Base-by-base conservation (phyloP, 75 land plant genomes). In the Picea glauca region DNA sequence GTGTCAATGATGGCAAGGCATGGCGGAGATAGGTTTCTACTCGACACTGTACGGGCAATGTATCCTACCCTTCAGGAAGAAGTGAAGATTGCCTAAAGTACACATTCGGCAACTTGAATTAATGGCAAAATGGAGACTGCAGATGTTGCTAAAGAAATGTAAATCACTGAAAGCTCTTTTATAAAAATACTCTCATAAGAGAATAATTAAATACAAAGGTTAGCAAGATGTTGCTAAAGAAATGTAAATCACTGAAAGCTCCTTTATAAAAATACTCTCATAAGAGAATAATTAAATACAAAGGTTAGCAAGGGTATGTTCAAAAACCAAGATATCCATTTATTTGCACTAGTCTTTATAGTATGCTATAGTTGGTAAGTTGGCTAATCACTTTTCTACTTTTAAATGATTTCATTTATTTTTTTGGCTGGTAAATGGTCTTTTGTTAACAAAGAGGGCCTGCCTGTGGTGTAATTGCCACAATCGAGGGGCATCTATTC, bases 1-100 rank as follows among this genome's bases (percentile, higher is more conserved):
- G 92, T 96, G 14, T 94, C 98, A n/a, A 79, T 96, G 62, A 75
- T 96, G 17, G 97, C 97, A 63, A 91, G 87, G 72, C 89, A 94
- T 79, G 96, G 94, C 8, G 91, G 90, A 75, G 98, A 96, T 82
- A 79, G 90, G 4, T 92, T 96, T 80, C 78, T 96, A 56, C 72
- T 96, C 62, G 92, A 94, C 80, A 75, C 82, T 13, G 80, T 87
- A 50, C 76, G 85, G 40, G 72, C 76, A 35, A 65, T 94, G 74
- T 87, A 91, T 76, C 23, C 81, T 13, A 76, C 86, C 46, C 75
- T 96, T 21, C 92, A 92, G 74, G 88, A 91, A 70, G 86, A 92
- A 78, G 85, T 75, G 61, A 84, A 91, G 75, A 59, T 64, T 58
- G 78, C 72, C 74, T n/a, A 75, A 8, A 87, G 75, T 54, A 82